Percentiles rank a stretch among this genome's conserved stretches.
Evolutionary conservation across 208 protist species (phyloP).

Genomic region (Angomonas deanei): DNA sequence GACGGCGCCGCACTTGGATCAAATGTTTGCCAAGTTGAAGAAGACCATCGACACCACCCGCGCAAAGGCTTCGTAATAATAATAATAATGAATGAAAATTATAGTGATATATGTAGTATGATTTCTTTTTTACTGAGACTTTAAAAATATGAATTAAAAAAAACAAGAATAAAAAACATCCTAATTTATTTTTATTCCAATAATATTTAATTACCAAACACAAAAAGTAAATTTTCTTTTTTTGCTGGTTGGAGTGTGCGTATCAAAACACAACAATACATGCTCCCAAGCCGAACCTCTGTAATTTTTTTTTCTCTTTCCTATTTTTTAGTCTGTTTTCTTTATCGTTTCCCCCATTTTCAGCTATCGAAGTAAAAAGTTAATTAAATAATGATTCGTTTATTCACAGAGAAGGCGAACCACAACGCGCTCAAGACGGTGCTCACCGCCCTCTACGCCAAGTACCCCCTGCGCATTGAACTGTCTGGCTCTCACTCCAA

Average conservation of each 20-base stretch:
- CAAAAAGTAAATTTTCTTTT: not conserved
- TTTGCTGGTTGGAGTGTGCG: too few relatives aligned
- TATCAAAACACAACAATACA: too few relatives aligned
- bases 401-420: conserved; percentile 87
- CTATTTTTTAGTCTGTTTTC: conserved; percentile 12
- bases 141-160: conserved; percentile 3
- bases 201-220: too few relatives aligned
- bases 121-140: conserved; percentile 10
- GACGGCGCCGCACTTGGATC: conserved; percentile 59
- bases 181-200: not conserved
- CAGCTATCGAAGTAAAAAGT: conserved; percentile 13
- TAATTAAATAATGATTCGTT: conserved; percentile 17
- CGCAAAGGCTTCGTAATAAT: conserved; percentile 22
- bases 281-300: too few relatives aligned
- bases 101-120: conserved; percentile 5
- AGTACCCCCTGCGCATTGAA: conserved; percentile 54
- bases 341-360: too few relatives aligned
- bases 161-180: not conserved
- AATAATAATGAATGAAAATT: conserved; percentile 15
- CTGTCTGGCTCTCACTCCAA: conserved; percentile 58
- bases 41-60: conserved; percentile 47
- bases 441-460: conserved; percentile 44
- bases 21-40: conserved; percentile 93
- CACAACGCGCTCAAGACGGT: conserved; percentile 82
- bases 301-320: conserved; percentile 18